Evolutionary conservation across 371 early-diverging fungal species (phyloP).

Genomic region (Mucor velutinosus): DNA sequence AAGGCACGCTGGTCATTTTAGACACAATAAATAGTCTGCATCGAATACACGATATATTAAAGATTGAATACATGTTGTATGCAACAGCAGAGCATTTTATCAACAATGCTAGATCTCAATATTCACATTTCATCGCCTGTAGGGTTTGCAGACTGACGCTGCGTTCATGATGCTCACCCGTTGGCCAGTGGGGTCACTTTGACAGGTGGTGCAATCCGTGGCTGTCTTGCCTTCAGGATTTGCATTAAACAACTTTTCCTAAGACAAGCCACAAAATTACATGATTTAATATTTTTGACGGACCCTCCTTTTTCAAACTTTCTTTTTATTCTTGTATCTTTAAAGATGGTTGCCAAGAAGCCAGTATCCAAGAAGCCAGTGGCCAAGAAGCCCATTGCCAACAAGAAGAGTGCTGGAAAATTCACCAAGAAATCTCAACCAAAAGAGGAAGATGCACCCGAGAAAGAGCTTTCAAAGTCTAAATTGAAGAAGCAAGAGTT

Average conservation of each 20-base stretch:
- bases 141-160: too few species aligned
- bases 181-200: neutral
- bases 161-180: too few species aligned
- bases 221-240: neutral
- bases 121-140: too few species aligned
- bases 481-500: constrained; percentile 36
- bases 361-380: constrained; percentile 10
- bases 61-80: too few species aligned
- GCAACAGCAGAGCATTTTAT: too few species aligned
- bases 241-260: neutral
- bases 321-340: neutral
- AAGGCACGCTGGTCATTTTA: too few species aligned
- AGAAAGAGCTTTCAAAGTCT: constrained; percentile 29
- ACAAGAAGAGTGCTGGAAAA: constrained; percentile 1
- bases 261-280: neutral
- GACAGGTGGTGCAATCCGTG: neutral
- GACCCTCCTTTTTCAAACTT: neutral
- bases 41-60: too few species aligned
- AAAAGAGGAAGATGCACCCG: constrained; percentile 2
- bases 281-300: neutral
- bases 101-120: too few species aligned
- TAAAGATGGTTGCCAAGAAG: constrained; percentile 15
- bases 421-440: neutral
- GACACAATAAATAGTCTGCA: too few species aligned
- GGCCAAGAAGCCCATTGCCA: constrained; percentile 4